Evolutionary conservation across 1,139 yeast genomes (phyloP), one percentile per base, ranked within the genome.

Genomic region (Entelexis sorbosivorans): DNA sequence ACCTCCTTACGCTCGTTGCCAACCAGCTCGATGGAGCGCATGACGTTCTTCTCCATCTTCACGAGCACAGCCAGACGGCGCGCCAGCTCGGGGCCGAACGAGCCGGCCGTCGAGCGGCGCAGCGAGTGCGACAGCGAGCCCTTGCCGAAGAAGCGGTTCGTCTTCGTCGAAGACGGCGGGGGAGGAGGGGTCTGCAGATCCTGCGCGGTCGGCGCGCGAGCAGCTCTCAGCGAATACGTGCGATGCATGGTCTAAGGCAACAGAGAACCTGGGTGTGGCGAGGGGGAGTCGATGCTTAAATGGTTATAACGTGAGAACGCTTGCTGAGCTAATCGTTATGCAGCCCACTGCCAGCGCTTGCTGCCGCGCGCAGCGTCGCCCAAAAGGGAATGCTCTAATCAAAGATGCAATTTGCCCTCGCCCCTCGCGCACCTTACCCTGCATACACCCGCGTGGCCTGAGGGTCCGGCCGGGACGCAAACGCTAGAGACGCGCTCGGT

Each of bases 1-100:
- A 87, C 96, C 66, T 86, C 93, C 71, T 93, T 83, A 71, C 97
- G 83, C 74, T 91, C 98, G 68, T 86, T 80, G 59, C 96, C 93
- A 58, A 89, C 88, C 63, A 86, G 76, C 73, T 91, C 97, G 64
- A 91, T 77, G 58, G 95, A 81, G 69, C 96, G 81, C 87, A 89
- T 83, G 56, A 91, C 87, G 67, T 87, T 87, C 77, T 91, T 91
- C 74, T 91, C 98, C 77, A 87, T 84, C 79, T 91, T 91, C 67
- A 91, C 89, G 68, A 84, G 78, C 64, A 81, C 86, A 51, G 95
- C 78, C 63, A 91, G 78, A 70, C 91, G 89, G 71, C 95, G 81
- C 50, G 96, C 78, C 66, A 91, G 76, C 72, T 91, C 97, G 22
- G 97, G 97, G 46, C 96, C 96, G 63, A 88, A 82, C 51, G 86